Percentiles rank a stretch among this genome's conserved stretches.
Conservation (phyloP, 805 yeast species). For the Jamesozyma piceae region DNA sequence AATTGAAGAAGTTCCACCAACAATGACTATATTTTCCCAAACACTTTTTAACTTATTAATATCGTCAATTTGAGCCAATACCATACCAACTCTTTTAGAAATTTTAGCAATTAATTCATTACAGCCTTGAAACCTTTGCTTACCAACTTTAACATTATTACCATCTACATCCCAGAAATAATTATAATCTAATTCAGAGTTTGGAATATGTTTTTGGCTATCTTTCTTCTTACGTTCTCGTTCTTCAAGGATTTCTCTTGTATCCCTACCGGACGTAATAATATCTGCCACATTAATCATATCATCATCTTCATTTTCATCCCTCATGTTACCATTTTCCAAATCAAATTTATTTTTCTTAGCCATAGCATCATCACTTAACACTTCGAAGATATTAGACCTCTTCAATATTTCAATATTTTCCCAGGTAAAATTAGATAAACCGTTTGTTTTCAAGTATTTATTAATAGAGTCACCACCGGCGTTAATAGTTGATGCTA, state of each 20-base stretch:
- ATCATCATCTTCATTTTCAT: slow-evolving; percentile 50
- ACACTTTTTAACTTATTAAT: slow-evolving; percentile 66
- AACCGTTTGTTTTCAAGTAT: slow-evolving; percentile 35
- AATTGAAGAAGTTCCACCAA: slow-evolving; percentile 70
- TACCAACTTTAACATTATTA: slow-evolving; percentile 60
- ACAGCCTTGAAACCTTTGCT: slow-evolving; percentile 79
- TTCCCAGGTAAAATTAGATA: slow-evolving; percentile 46
- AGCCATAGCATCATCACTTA: slow-evolving; percentile 56
- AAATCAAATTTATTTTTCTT: slow-evolving; percentile 48
- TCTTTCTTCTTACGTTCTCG: slow-evolving; percentile 42
- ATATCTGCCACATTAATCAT: slow-evolving; percentile 82
- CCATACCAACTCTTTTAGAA: slow-evolving; percentile 43
- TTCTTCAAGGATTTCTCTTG: slow-evolving; percentile 60
- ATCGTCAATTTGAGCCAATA: slow-evolving; percentile 53
- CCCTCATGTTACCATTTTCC: slow-evolving; percentile 22
- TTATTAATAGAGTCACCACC: slow-evolving; percentile 66
- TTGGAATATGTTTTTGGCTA: slow-evolving; percentile 35
- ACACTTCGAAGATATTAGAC: slow-evolving; percentile 70
- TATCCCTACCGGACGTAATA: slow-evolving; percentile 61
- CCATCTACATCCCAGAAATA: slow-evolving; percentile 54
- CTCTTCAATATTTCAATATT: slow-evolving; percentile 71
- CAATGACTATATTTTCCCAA: slow-evolving; percentile 72
- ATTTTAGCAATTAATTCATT: slow-evolving; percentile 48
- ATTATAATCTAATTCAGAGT: slow-evolving; percentile 67
- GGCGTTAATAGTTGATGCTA: slow-evolving; percentile 36